phyloP scores from a whole-genome alignment of 2,329 filamentous ascomycete species.

The Neospermospora avenae region DNA sequence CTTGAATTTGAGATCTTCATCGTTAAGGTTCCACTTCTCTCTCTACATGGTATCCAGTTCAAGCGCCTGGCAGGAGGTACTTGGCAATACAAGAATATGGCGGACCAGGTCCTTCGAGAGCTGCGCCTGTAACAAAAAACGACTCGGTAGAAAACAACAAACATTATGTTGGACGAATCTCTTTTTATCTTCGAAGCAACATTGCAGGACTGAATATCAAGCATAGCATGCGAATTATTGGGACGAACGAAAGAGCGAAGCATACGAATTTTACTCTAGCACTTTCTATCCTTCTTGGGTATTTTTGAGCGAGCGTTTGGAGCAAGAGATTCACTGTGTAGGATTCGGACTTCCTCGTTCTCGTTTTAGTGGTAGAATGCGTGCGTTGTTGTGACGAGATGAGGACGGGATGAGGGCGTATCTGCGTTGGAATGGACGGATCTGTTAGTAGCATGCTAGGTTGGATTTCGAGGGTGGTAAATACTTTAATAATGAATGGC shows the following conservation, averaged over 20 bases:
- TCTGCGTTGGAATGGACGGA: constrained; percentile 3
- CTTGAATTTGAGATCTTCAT: constrained; percentile 95
- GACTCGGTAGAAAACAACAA: neutral
- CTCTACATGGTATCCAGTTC: constrained; percentile 94
- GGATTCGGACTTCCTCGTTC: constrained; percentile 1
- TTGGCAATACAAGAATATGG: constrained; percentile 99
- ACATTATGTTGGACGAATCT: constrained; percentile 20
- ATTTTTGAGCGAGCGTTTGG: constrained; percentile 3
- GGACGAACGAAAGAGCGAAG: neutral
- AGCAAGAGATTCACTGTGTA: constrained; percentile 3
- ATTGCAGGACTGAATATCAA: constrained; percentile 7
- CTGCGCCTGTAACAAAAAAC: constrained; percentile 61
- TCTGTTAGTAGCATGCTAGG: constrained; percentile 10
- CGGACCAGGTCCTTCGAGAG: constrained; percentile 87
- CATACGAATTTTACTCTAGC: neutral
- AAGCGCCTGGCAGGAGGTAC: constrained; percentile 94
- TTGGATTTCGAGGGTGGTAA: constrained; percentile 4
- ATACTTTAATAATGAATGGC: constrained; percentile 4
- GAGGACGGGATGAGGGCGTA: neutral
- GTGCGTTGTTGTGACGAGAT: neutral
- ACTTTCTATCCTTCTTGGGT: constrained; percentile 1
- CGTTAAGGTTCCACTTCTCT: constrained; percentile 92
- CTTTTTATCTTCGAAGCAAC: constrained; percentile 15
- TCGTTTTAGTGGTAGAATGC: neutral
- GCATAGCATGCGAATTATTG: constrained; percentile 8